Conservation (phyloP, 352 stramenopile species). For the Phytophthora foliorum region DNA sequence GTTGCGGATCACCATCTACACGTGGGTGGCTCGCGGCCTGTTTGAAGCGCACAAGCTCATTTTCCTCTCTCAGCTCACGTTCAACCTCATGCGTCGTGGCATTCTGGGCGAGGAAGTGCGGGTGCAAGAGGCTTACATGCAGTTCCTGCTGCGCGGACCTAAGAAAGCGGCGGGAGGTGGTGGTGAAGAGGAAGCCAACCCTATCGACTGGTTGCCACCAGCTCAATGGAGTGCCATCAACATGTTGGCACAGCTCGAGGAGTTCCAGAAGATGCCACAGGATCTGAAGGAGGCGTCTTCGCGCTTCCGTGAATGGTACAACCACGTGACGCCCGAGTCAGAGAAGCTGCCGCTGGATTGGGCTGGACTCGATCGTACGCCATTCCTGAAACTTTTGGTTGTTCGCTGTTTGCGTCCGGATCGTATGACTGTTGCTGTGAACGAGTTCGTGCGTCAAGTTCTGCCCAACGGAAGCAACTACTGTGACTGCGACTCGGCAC, state of each 20-base stretch:
- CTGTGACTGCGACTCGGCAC: conserved; percentile 96
- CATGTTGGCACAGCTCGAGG: conserved; percentile 93
- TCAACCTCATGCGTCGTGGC: conserved; percentile 97
- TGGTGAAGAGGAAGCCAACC: conserved; percentile 71
- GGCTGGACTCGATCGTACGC: conserved; percentile 94
- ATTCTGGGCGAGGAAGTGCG: conserved; percentile 95
- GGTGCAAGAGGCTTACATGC: conserved; percentile 96
- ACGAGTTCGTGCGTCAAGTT: conserved; percentile 95
- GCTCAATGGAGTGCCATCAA: conserved; percentile 93
- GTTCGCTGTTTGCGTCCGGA: conserved; percentile 95
- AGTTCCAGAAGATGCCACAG: conserved; percentile 97
- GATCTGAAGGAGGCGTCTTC: conserved; percentile 96
- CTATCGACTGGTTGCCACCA: conserved; percentile 94
- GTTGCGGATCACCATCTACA: conserved; percentile 97
- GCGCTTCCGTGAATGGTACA: conserved; percentile 99
- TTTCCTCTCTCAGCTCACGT: conserved; percentile 97
- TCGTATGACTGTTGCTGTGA: conserved; percentile 95
- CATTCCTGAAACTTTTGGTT: conserved; percentile 97
- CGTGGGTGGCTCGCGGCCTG: conserved; percentile 96
- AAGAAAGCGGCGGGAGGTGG: conserved; percentile 65
- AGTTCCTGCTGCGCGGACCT: conserved; percentile 94
- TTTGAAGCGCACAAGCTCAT: conserved; percentile 98
- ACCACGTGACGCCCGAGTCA: conserved; percentile 95
- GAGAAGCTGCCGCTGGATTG: conserved; percentile 98
- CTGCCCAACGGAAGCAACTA: conserved; percentile 95